Percentiles rank a stretch among this genome's conserved stretches.
Evolutionary conservation across 2,329 filamentous ascomycete species (phyloP).

Genomic region (Paracorniculantispora psalliotae): DNA sequence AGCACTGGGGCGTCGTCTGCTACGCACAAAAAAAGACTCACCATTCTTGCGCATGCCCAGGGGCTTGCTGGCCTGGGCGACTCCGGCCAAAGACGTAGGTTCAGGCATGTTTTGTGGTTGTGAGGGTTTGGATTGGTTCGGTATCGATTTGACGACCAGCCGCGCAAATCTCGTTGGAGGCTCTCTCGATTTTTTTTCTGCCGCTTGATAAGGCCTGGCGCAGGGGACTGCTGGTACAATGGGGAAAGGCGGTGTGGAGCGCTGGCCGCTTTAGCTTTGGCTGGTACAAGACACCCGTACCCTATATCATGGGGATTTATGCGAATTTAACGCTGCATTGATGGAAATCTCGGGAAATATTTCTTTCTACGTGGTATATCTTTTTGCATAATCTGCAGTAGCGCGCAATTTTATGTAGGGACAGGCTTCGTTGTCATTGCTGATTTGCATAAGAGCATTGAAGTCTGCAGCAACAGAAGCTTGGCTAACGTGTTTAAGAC

Average conservation of each 20-base stretch:
- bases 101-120: slow-evolving; percentile 1
- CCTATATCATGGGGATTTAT: not conserved
- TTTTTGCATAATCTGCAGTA: too few species aligned
- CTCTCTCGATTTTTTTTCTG: not conserved
- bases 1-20: not conserved
- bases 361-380: not conserved
- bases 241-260: slow-evolving; percentile 6
- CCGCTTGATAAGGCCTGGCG: not conserved
- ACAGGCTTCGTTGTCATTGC: too few species aligned
- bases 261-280: too few species aligned
- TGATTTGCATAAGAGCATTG: too few species aligned
- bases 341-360: not conserved
- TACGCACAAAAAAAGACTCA: too few species aligned
- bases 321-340: too few species aligned
- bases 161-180: not conserved
- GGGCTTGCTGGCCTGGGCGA: slow-evolving; percentile 4
- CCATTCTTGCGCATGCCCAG: slow-evolving; percentile 14
- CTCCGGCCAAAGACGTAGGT: not conserved
- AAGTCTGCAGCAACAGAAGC: too few species aligned
- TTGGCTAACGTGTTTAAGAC: too few species aligned
- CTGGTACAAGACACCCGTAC: not conserved
- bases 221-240: not conserved
- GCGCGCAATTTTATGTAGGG: too few species aligned
- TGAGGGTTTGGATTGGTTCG: not conserved
- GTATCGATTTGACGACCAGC: not conserved